phyloP scores from a whole-genome alignment of 306 rosid genomes.

The Cucumis hystrix region DNA sequence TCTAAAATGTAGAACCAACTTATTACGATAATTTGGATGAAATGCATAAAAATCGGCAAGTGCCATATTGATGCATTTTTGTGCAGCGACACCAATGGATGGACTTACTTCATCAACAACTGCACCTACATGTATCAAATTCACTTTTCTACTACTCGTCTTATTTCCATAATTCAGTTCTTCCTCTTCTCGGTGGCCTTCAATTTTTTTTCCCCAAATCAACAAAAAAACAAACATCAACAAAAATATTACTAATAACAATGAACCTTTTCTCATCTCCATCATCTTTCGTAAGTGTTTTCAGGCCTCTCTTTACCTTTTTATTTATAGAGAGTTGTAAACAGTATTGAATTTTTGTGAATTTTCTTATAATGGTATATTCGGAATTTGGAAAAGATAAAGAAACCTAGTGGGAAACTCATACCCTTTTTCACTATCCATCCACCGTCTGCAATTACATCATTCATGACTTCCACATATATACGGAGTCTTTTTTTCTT shows the following conservation, averaged over 20 bases:
- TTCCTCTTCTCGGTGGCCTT: not conserved
- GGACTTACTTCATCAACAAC: slow-evolving; percentile 15
- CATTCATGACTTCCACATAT: not conserved
- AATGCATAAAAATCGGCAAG: slow-evolving; percentile 12
- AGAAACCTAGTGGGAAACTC: not conserved
- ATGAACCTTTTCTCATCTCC: not conserved
- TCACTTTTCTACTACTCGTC: not conserved
- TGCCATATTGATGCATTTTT: slow-evolving; percentile 13
- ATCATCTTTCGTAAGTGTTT: not conserved
- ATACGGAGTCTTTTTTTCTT: too few relatives aligned
- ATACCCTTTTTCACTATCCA: not conserved
- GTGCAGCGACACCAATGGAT: not conserved
- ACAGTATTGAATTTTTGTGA: not conserved
- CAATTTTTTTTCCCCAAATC: not conserved
- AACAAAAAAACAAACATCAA: not conserved
- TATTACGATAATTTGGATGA: slow-evolving; percentile 9
- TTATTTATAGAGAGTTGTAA: not conserved
- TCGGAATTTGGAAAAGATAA: not conserved
- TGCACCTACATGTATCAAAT: slow-evolving; percentile 14
- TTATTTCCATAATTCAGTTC: not conserved
- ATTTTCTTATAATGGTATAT: not conserved
- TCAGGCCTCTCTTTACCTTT: not conserved
- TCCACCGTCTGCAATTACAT: not conserved
- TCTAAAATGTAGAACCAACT: not conserved
- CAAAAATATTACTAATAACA: not conserved